A percentile compares a stretch with the other conserved stretches of the same genome.
Evolutionary conservation across 1,284 basidiomycete species (phyloP).

Genomic region (Golubevia pallescens): DNA sequence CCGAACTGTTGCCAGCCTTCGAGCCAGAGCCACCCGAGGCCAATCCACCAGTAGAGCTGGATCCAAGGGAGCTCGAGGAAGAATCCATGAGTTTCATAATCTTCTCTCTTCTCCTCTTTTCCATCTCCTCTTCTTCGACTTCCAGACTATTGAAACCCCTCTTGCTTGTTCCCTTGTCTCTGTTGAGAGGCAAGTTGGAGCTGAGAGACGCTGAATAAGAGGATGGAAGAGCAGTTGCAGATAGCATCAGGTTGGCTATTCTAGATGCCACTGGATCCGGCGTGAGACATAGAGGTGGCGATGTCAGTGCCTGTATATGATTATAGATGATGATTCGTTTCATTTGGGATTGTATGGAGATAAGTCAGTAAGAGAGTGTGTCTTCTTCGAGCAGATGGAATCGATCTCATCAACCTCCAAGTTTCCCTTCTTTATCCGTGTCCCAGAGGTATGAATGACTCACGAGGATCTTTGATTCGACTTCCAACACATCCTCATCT

Average conservation of each 20-base stretch:
- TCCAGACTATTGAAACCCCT: slow-evolving; percentile 44
- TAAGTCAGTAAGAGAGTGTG: background rate
- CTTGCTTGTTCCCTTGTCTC: slow-evolving; percentile 21
- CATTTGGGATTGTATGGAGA: background rate
- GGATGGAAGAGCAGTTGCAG: slow-evolving; percentile 40
- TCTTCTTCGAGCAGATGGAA: too few relatives aligned
- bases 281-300: slow-evolving; percentile 53
- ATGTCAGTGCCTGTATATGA: slow-evolving; percentile 43
- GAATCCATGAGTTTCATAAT: slow-evolving; percentile 59
- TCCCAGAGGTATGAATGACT: too few relatives aligned
- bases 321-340: background rate
- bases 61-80: too few relatives aligned
- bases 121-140: slow-evolving; percentile 32
- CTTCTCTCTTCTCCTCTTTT: slow-evolving; percentile 27
- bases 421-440: too few relatives aligned
- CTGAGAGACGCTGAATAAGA: slow-evolving; percentile 25
- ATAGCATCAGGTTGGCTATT: slow-evolving; percentile 56
- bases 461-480: slow-evolving; percentile 49
- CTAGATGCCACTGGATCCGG: slow-evolving; percentile 50
- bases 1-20: slow-evolving; percentile 23
- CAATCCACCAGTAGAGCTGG: too few relatives aligned
- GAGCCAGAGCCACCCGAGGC: too few relatives aligned
- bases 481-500: slow-evolving; percentile 51
- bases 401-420: too few relatives aligned
- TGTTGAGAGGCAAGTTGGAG: slow-evolving; percentile 15